Percentiles rank a stretch among this genome's conserved stretches.
Evolutionary conservation across 2,329 filamentous ascomycete genomes (phyloP).

Genomic region (Cladosporium velox): DNA sequence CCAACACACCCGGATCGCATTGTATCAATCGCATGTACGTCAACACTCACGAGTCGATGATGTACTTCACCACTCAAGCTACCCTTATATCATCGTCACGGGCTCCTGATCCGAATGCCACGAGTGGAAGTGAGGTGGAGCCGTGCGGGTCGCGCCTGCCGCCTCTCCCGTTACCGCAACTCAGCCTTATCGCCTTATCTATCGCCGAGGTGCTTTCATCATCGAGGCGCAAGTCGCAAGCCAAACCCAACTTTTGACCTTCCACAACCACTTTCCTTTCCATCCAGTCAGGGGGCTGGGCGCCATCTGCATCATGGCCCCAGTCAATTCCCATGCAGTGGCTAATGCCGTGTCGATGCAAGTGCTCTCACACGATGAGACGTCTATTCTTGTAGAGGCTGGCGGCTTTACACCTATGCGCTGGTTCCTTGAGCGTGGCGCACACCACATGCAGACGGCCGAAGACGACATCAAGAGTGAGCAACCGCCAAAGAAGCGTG

Average conservation of each 20-base stretch:
- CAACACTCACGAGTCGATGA: background rate
- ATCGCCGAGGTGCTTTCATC: slow-evolving; percentile 1
- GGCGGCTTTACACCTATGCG: slow-evolving; percentile 34
- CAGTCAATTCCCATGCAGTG: slow-evolving; percentile 26
- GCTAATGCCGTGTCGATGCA: slow-evolving; percentile 31
- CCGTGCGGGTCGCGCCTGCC: background rate
- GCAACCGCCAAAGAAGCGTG: slow-evolving; percentile 31
- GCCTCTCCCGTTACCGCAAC: background rate
- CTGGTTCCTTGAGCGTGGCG: slow-evolving; percentile 35
- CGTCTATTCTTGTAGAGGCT: slow-evolving; percentile 35
- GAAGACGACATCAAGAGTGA: slow-evolving; percentile 21
- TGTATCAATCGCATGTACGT: background rate
- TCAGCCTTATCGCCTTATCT: background rate
- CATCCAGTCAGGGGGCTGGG: background rate
- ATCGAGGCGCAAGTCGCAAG: background rate
- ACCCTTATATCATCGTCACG: background rate
- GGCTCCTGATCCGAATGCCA: background rate
- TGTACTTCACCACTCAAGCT: background rate
- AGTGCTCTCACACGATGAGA: slow-evolving; percentile 31
- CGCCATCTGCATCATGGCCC: slow-evolving; percentile 25
- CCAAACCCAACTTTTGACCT: background rate
- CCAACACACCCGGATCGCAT: background rate
- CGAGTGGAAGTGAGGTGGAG: slow-evolving; percentile 1
- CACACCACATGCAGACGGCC: slow-evolving; percentile 11
- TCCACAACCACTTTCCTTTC: background rate